A percentile compares a stretch with the other conserved stretches of the same genome.
Conservation (phyloP, 306 rosid genomes). For the Aeschynomene evenia region DNA sequence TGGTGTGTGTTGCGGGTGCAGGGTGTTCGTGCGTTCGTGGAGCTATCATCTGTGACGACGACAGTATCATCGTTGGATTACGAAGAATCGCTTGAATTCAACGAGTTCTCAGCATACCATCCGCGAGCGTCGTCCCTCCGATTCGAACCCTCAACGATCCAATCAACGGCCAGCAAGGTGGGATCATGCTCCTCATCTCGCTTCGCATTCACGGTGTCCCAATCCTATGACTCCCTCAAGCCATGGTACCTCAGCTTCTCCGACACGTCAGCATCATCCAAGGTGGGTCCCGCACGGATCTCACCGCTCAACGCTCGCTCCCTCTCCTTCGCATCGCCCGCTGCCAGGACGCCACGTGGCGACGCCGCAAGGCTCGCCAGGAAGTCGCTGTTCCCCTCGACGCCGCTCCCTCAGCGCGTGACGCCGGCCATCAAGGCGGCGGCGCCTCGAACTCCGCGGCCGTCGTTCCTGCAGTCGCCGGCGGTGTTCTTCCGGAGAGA, state of each 20-base stretch:
- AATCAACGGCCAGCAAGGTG: constrained; percentile 66
- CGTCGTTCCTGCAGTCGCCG: constrained; percentile 90
- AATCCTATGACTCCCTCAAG: constrained; percentile 63
- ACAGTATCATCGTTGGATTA: constrained; percentile 61
- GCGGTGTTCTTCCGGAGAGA: constrained; percentile 76
- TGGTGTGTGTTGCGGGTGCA: constrained; percentile 22
- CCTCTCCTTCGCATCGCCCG: constrained; percentile 87
- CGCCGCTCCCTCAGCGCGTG: constrained; percentile 77
- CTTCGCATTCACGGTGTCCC: constrained; percentile 81
- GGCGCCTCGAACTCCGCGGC: constrained; percentile 53
- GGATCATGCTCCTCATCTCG: constrained; percentile 91
- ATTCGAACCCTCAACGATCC: constrained; percentile 52
- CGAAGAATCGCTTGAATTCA: constrained; percentile 65
- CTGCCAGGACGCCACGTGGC: constrained; percentile 62
- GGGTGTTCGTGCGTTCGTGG: constrained; percentile 78
- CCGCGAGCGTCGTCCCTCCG: constrained; percentile 89
- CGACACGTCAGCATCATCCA: constrained; percentile 58
- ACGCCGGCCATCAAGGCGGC: constrained; percentile 10
- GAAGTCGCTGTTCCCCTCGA: constrained; percentile 73
- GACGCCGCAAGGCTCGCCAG: constrained; percentile 34
- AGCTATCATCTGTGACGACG: constrained; percentile 55
- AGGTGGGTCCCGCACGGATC: constrained; percentile 76
- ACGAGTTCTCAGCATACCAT: constrained; percentile 70
- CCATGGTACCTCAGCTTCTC: constrained; percentile 76
- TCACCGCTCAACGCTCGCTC: constrained; percentile 89